Percentiles rank a stretch among this genome's conserved stretches.
Evolutionary conservation across 2,329 filamentous ascomycete species (phyloP).

Genomic region (Curvularia spicifera): DNA sequence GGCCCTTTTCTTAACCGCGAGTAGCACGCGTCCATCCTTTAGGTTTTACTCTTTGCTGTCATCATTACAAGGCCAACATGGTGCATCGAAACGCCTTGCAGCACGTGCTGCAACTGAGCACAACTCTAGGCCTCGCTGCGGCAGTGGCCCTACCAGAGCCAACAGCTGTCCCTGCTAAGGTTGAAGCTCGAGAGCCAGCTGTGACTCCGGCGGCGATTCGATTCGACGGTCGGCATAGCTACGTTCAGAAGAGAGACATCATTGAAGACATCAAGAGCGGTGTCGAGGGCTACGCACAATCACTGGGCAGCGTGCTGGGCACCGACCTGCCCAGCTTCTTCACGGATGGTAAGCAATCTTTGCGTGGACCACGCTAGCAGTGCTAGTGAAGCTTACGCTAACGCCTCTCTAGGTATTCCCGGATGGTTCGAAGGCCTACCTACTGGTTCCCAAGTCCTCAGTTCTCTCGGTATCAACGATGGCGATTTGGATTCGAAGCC

Average conservation of each 20-base stretch:
- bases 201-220: conserved; percentile 45
- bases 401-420: conserved; percentile 58
- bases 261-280: conserved; percentile 43
- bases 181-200: conserved; percentile 39
- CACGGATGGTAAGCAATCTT: conserved; percentile 39
- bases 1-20: conserved; percentile 1
- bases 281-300: conserved; percentile 38
- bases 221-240: conserved; percentile 43
- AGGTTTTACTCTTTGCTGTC: conserved; percentile 1
- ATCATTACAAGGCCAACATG: conserved; percentile 21
- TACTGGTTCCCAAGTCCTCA: conserved; percentile 65
- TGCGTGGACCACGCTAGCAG: conserved; percentile 5
- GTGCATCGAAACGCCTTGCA: conserved; percentile 21
- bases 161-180: conserved; percentile 38
- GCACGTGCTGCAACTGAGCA: conserved; percentile 32
- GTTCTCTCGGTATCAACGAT: conserved; percentile 67
- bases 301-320: conserved; percentile 45
- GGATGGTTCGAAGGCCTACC: conserved; percentile 71
- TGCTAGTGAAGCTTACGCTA: conserved; percentile 27
- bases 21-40: conserved; percentile 10
- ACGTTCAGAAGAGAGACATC: conserved; percentile 42
- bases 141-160: conserved; percentile 43
- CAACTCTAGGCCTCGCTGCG: conserved; percentile 28
- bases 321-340: conserved; percentile 47
- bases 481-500: conserved; percentile 66